A percentile compares a stretch with the other conserved stretches of the same genome.
These are phyloP conservation scores for Colletotrichum lini DNA, from an alignment of 2,329 filamentous ascomycete species.

Conservation along the genomic window DNA sequence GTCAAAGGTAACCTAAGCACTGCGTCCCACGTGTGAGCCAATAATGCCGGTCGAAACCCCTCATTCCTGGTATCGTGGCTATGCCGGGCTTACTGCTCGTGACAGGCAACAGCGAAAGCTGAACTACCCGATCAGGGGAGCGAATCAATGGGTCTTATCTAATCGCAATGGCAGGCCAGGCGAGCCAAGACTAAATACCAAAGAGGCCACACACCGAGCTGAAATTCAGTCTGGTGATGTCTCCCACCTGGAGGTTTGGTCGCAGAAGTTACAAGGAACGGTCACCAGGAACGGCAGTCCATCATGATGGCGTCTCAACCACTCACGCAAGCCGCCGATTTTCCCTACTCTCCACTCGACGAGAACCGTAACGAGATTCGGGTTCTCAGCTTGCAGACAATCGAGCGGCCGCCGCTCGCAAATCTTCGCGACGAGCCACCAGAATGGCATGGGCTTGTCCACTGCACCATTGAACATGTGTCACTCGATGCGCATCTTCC, in stretches of 20 bases:
- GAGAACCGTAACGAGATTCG: constrained; percentile 29
- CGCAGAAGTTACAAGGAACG: not conserved
- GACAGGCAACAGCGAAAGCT: constrained; percentile 8
- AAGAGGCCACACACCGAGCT: not conserved
- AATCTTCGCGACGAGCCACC: constrained; percentile 28
- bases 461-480: constrained; percentile 28
- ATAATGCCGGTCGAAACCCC: constrained; percentile 3
- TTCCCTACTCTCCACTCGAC: constrained; percentile 15
- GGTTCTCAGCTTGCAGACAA: constrained; percentile 25
- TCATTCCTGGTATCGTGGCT: constrained; percentile 11
- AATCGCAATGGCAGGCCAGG: not conserved
- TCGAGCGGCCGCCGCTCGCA: constrained; percentile 25
- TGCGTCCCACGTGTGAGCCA: not conserved
- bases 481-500: constrained; percentile 29
- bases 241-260: not conserved
- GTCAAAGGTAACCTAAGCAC: not conserved
- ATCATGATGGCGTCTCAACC: not conserved
- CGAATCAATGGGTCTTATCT: constrained; percentile 1
- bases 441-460: constrained; percentile 33
- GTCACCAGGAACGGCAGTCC: not conserved
- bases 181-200: constrained; percentile 21
- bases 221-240: too few relatives aligned
- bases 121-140: not conserved
- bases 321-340: not conserved
- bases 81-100: not conserved